Base-by-base conservation (phyloP, 176 grass and related monocot genomes). In the Dendrocalamus sinicus region DNA sequence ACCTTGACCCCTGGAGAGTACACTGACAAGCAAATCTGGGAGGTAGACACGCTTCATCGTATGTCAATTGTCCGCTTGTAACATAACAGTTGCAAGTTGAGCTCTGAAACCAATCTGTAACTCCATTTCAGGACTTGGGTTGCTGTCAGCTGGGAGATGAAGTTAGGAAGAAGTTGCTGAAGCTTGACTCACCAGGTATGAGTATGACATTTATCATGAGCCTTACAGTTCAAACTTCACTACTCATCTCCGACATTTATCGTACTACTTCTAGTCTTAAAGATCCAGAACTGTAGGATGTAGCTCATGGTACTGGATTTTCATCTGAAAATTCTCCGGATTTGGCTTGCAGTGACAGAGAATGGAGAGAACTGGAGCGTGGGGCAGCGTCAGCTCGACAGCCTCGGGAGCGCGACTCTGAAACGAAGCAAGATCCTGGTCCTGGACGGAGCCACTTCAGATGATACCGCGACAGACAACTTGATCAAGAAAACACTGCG, bases 1-100 rank as follows among this genome's bases (percentile, higher is more conserved):
- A 98, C 73, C 92, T 98, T 66, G 95, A 98, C 35, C 35, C 30
- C 96, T 44, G 89, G 88, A 17, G 86, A 95, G 84, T 95, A 95
- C 86, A 89, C 86, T 5, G 95, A 30, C 28, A 98, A 88, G 23
- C 84, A 98, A 64, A 93, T 98, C 60, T 98, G 95, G 95, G 72
- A 95, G 93, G 95, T 98, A 92, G 35, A 30, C 28, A 35, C 35
- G 35, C 70, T 72, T 67, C 37, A 67, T 67, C 14, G 32, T 37
- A 35, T 43, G 7, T 43, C 41, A 43, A 7, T 43, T 43, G 41
- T 43, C 41, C 5, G 5, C 41, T 0, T 43, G 41, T 47, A 0
- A 13, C 48, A 51, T 14, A 3, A 51, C 12, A 51, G 12, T 51
- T 51, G 48, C 11, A 51, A 70, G 1, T 70, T 70, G 12, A 2